These are phyloP conservation scores for Nothophaeocryptopus gaeumannii DNA, from an alignment of 2,329 filamentous ascomycete genomes.

Conservation along the genomic window DNA sequence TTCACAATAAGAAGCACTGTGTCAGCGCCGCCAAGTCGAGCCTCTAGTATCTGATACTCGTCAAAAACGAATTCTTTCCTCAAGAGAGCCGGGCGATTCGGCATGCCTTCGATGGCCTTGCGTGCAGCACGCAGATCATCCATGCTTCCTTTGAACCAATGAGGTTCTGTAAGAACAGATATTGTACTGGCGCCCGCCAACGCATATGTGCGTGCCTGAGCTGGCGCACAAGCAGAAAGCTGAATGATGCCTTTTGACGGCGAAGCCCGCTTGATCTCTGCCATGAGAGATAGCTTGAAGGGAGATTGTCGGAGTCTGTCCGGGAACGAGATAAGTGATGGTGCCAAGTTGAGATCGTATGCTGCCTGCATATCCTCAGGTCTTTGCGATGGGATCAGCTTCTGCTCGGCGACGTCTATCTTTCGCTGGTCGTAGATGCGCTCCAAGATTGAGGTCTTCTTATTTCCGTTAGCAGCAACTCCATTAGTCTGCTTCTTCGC, in stretches of 20 bases:
- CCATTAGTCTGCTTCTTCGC: constrained; percentile 33
- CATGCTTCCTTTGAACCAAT: constrained; percentile 98
- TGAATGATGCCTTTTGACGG: constrained; percentile 96
- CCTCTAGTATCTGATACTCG: constrained; percentile 96
- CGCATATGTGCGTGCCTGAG: constrained; percentile 87
- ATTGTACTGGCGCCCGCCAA: constrained; percentile 94
- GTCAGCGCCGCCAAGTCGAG: constrained; percentile 86
- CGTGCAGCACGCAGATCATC: constrained; percentile 87
- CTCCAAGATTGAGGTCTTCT: constrained; percentile 82
- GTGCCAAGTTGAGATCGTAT: constrained; percentile 79
- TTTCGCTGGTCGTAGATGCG: constrained; percentile 83
- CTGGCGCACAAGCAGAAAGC: constrained; percentile 78
- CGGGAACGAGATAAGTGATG: constrained; percentile 77
- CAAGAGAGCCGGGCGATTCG: constrained; percentile 84
- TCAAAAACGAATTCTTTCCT: constrained; percentile 98
- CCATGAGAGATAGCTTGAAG: constrained; percentile 89
- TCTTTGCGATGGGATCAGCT: constrained; percentile 78
- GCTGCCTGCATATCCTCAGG: constrained; percentile 79
- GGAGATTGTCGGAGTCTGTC: constrained; percentile 75
- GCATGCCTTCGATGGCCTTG: constrained; percentile 84
- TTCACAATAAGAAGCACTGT: constrained; percentile 96
- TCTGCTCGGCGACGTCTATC: constrained; percentile 74
- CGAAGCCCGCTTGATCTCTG: constrained; percentile 94
- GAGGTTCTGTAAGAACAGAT: constrained; percentile 95
- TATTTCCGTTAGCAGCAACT: constrained; percentile 38